phyloP scores from a whole-genome alignment of 176 grass and related monocot genomes.

The Olyra latifolia region DNA sequence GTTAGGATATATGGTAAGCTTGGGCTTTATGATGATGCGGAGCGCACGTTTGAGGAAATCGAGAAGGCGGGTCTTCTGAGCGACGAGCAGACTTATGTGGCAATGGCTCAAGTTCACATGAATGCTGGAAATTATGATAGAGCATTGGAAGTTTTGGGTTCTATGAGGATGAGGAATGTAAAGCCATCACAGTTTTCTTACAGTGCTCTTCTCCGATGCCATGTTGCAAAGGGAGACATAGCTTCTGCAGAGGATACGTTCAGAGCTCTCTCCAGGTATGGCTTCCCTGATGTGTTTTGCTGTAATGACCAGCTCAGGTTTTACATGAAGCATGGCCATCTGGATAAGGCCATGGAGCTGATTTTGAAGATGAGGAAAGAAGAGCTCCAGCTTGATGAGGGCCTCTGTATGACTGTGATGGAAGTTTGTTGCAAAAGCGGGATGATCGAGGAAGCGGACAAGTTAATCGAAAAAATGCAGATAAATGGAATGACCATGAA shows the following conservation, averaged over 20 bases:
- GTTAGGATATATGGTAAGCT: constrained; percentile 87
- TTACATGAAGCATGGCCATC: constrained; percentile 62
- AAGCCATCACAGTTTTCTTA: constrained; percentile 60
- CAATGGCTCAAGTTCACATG: constrained; percentile 88
- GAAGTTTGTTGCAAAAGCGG: constrained; percentile 73
- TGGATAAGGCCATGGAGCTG: constrained; percentile 69
- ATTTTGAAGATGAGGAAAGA: constrained; percentile 54
- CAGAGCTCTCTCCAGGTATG: constrained; percentile 46
- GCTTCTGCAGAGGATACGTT: constrained; percentile 67
- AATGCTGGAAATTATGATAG: constrained; percentile 51
- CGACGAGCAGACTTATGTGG: constrained; percentile 83
- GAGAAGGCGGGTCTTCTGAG: constrained; percentile 55
- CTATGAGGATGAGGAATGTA: constrained; percentile 61
- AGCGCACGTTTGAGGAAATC: constrained; percentile 66
- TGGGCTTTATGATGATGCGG: constrained; percentile 69
- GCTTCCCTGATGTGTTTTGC: constrained; percentile 48
- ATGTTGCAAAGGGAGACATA: constrained; percentile 67
- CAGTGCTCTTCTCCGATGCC: constrained; percentile 67
- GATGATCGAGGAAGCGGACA: constrained; percentile 53
- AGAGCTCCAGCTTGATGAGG: constrained; percentile 50
- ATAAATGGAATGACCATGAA: constrained; percentile 34
- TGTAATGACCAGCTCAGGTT: constrained; percentile 72
- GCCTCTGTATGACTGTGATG: constrained; percentile 69
- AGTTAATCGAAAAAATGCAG: constrained; percentile 60
- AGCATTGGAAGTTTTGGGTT: constrained; percentile 63